Evolutionary conservation across 1,139 yeast genomes (phyloP).

Genomic region (Taphrina communis): DNA sequence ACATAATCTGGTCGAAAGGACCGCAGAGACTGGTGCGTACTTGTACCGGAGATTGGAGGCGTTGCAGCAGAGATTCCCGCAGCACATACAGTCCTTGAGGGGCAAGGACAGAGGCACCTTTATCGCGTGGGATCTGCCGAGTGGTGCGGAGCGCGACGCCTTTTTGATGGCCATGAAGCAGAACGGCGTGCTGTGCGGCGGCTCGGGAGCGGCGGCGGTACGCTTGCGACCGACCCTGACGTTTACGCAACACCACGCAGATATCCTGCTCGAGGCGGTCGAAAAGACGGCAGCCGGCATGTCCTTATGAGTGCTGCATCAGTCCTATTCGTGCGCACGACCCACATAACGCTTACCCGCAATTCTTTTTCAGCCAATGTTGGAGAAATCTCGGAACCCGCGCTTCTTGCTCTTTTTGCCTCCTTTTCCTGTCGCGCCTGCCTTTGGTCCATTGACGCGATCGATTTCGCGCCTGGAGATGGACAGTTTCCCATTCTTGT

Average conservation of each 20-base stretch:
- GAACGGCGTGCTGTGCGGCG: constrained; percentile 77
- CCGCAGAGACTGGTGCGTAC: constrained; percentile 68
- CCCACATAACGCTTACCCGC: neutral
- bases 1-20: constrained; percentile 63
- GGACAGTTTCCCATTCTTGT: constrained; percentile 37
- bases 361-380: constrained; percentile 20
- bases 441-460: constrained; percentile 31
- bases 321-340: neutral
- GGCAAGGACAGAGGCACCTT: constrained; percentile 78
- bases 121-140: constrained; percentile 74
- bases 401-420: constrained; percentile 36
- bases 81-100: constrained; percentile 66
- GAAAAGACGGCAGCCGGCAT: constrained; percentile 45
- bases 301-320: constrained; percentile 1
- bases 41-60: constrained; percentile 61
- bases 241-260: constrained; percentile 78
- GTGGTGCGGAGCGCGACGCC: constrained; percentile 62
- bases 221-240: constrained; percentile 79
- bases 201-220: constrained; percentile 74
- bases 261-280: constrained; percentile 58
- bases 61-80: constrained; percentile 57
- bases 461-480: constrained; percentile 35
- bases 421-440: neutral
- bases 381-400: constrained; percentile 29
- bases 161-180: constrained; percentile 64